phyloP scores from a whole-genome alignment of 345 rosid species.

The Theobroma cacao region DNA sequence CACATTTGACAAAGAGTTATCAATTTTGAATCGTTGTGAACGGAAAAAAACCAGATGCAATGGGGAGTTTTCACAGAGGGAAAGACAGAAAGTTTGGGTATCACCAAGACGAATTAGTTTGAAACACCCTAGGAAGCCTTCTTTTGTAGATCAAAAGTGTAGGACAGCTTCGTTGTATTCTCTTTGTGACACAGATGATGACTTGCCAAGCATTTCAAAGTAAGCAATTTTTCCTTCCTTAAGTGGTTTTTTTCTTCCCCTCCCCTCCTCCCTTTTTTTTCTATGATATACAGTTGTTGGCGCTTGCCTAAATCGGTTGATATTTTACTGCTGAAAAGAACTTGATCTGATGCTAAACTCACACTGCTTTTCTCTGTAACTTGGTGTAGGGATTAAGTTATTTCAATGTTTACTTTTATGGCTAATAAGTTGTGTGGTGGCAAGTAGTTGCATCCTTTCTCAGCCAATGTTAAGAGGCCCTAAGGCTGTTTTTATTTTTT shows the following conservation, averaged over 20 bases:
- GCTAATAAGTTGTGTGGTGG: background rate
- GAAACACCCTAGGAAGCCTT: slow-evolving; percentile 24
- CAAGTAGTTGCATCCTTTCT: background rate
- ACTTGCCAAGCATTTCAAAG: slow-evolving; percentile 25
- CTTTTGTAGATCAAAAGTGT: slow-evolving; percentile 19
- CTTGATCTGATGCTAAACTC: background rate
- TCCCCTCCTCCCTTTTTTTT: background rate
- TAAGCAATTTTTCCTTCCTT: slow-evolving; percentile 22
- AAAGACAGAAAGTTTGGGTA: slow-evolving; percentile 19
- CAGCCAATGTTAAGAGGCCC: background rate
- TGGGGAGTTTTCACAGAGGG: slow-evolving; percentile 26
- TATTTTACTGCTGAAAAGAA: background rate
- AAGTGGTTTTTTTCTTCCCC: background rate
- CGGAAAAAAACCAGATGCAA: slow-evolving; percentile 26
- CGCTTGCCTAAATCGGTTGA: background rate
- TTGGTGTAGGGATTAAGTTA: background rate
- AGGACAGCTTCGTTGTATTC: slow-evolving; percentile 29
- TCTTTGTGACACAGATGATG: slow-evolving; percentile 22
- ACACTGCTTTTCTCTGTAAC: background rate
- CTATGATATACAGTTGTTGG: background rate
- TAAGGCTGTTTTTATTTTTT: background rate
- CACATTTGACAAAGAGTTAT: slow-evolving; percentile 38
- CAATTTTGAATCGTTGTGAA: slow-evolving; percentile 28
- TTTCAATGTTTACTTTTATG: background rate
- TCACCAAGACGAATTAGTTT: slow-evolving; percentile 34